Conservation (phyloP, 2,329 filamentous ascomycete species). For the Didymella keratinophila region DNA sequence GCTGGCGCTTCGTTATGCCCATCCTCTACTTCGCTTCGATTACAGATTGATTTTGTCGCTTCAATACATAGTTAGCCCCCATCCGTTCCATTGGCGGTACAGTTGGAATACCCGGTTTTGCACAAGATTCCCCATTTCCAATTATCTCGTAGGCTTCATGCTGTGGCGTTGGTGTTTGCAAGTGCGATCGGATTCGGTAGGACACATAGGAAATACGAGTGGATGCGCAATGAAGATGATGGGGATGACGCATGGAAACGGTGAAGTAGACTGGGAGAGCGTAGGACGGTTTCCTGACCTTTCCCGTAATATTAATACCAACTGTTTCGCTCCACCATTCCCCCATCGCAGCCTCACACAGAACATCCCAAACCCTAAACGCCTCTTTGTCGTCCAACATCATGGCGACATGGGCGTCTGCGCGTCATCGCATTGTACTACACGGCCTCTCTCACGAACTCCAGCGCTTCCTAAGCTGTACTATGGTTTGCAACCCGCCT, state of each 20-base stretch:
- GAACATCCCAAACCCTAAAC: background rate
- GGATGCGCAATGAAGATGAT: constrained; percentile 17
- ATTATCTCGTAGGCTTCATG: constrained; percentile 25
- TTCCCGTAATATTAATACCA: constrained; percentile 41
- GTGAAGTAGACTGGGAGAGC: constrained; percentile 23
- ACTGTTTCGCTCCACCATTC: background rate
- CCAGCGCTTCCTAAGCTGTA: background rate
- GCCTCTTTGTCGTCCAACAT: background rate
- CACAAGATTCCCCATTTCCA: constrained; percentile 42
- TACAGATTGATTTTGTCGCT: constrained; percentile 23
- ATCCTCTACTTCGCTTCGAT: constrained; percentile 28
- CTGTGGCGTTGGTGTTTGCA: constrained; percentile 23
- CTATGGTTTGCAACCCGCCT: background rate
- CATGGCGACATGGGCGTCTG: background rate
- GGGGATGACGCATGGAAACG: constrained; percentile 18
- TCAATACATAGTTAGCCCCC: constrained; percentile 27
- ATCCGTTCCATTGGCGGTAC: constrained; percentile 27
- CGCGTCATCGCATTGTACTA: constrained; percentile 5
- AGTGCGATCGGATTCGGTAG: constrained; percentile 30
- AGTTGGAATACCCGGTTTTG: constrained; percentile 28
- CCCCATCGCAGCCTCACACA: background rate
- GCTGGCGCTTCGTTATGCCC: constrained; percentile 24
- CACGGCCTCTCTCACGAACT: background rate
- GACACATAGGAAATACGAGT: constrained; percentile 18
- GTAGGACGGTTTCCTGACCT: constrained; percentile 24